phyloP scores from a whole-genome alignment of 2,329 filamentous ascomycete genomes.

The Onygenales sp. region DNA sequence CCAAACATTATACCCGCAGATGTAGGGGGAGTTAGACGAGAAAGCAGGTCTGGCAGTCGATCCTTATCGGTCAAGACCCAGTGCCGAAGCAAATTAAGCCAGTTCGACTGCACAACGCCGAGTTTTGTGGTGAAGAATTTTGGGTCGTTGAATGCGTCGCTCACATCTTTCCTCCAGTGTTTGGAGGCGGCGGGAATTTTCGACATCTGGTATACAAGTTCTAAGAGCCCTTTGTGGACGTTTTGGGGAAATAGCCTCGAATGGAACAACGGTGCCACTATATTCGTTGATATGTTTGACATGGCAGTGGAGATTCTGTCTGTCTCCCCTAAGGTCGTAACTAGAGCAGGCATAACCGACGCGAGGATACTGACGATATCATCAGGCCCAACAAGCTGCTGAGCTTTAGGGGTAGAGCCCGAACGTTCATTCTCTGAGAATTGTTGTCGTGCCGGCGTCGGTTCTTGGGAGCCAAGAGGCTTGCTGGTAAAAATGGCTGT shows the following conservation, averaged over 20 bases:
- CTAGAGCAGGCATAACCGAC: constrained; percentile 67
- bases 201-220: constrained; percentile 66
- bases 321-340: constrained; percentile 72
- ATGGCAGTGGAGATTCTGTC: constrained; percentile 75
- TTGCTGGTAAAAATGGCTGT: constrained; percentile 91
- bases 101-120: constrained; percentile 58
- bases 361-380: constrained; percentile 74
- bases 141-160: constrained; percentile 82
- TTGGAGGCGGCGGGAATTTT: constrained; percentile 74
- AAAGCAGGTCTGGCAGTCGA: constrained; percentile 68
- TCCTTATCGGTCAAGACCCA: constrained; percentile 85
- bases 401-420: constrained; percentile 18
- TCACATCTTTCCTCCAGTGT: constrained; percentile 84
- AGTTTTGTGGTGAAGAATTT: constrained; percentile 70
- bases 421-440: neutral
- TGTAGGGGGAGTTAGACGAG: constrained; percentile 70
- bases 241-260: constrained; percentile 83
- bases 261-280: constrained; percentile 72
- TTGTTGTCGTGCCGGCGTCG: constrained; percentile 12
- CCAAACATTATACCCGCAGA: constrained; percentile 96
- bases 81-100: constrained; percentile 75
- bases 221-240: constrained; percentile 60
- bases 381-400: constrained; percentile 45
- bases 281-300: constrained; percentile 69
- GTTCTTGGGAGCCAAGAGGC: constrained; percentile 60